Conservation (phyloP, 108 stramenopile species). For the Cyclotella baltica region DNA sequence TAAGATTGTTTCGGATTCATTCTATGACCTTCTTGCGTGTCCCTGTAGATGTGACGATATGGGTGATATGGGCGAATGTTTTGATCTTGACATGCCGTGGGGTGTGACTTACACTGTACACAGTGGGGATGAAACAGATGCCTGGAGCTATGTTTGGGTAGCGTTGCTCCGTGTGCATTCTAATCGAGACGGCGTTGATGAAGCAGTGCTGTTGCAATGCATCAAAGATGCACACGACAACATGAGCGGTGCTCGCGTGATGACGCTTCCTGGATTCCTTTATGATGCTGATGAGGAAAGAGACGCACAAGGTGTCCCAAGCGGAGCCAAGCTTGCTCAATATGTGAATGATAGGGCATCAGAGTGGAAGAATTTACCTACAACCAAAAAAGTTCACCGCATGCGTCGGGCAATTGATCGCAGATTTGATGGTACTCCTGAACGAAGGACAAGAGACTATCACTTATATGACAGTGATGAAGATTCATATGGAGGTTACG, state of each 20-base stretch:
- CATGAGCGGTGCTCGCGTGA: neutral
- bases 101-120: neutral
- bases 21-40: slow-evolving; percentile 11
- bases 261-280: slow-evolving; percentile 11
- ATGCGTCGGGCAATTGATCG: slow-evolving; percentile 21
- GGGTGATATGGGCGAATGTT: neutral
- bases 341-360: slow-evolving; percentile 21
- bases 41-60: slow-evolving; percentile 14
- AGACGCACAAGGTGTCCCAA: slow-evolving; percentile 4
- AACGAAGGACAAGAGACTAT: slow-evolving; percentile 21
- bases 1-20: slow-evolving; percentile 25
- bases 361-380: slow-evolving; percentile 21
- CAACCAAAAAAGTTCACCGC: slow-evolving; percentile 18
- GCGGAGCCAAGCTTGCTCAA: slow-evolving; percentile 15
- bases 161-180: slow-evolving; percentile 20
- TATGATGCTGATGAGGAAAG: slow-evolving; percentile 9
- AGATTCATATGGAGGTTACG: slow-evolving; percentile 10
- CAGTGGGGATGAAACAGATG: neutral
- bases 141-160: slow-evolving; percentile 21
- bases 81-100: slow-evolving; percentile 11
- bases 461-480: slow-evolving; percentile 1
- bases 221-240: slow-evolving; percentile 26
- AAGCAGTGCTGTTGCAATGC: slow-evolving; percentile 8
- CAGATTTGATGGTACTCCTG: slow-evolving; percentile 19
- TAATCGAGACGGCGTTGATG: slow-evolving; percentile 3